Percentiles rank a stretch among this genome's conserved stretches.
These are phyloP conservation scores for Picochlorum sp. DNA, from an alignment of 139 green algal species.

Conservation along the genomic window DNA sequence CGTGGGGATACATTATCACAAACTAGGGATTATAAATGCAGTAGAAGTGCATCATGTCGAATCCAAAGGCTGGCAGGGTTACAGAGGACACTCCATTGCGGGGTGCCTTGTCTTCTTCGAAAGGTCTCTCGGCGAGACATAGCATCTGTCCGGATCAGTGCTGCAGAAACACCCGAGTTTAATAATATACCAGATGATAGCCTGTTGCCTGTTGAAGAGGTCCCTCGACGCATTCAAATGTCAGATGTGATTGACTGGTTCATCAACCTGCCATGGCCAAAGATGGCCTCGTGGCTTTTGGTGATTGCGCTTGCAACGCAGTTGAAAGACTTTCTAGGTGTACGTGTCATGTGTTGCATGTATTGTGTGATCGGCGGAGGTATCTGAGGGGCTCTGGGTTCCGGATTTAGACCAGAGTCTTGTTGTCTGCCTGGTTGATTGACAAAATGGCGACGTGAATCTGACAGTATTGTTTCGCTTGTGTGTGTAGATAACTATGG, in stretches of 20 bases:
- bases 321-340: slow-evolving; percentile 80
- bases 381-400: no score
- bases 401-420: background rate
- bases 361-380: no score
- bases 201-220: background rate
- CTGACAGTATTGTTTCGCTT: background rate
- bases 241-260: slow-evolving; percentile 45
- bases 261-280: slow-evolving; percentile 57
- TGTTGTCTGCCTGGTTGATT: background rate
- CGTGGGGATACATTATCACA: no score
- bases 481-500: slow-evolving; percentile 71
- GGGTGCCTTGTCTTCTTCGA: no score
- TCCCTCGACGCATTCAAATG: slow-evolving; percentile 1
- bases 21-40: no score
- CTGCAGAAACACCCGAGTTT: no score
- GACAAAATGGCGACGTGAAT: background rate
- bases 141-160: no score
- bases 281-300: slow-evolving; percentile 49
- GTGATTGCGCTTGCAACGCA: slow-evolving; percentile 49
- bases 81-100: no score
- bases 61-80: no score
- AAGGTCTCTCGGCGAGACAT: no score
- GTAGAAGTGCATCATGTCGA: no score
- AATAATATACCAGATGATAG: no score
- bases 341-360: slow-evolving; percentile 25